phyloP scores from a whole-genome alignment of 768 basidiomycete genomes.

The Russula vinacea region DNA sequence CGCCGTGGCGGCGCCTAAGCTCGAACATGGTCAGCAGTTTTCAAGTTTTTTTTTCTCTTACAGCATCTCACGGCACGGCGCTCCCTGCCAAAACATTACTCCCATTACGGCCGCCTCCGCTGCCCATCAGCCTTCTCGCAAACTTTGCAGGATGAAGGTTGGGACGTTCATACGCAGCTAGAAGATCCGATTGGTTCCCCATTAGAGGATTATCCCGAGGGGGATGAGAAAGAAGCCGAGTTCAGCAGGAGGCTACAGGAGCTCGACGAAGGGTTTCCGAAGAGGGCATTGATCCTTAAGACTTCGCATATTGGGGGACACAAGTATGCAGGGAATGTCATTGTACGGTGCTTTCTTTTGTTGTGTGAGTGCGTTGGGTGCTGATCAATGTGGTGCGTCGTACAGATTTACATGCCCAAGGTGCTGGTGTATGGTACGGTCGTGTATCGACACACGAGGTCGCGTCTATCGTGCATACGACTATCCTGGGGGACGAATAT shows the following conservation, averaged over 20 bases:
- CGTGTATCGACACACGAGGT: constrained; percentile 90
- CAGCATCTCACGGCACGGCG: not conserved
- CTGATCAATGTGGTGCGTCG: not conserved
- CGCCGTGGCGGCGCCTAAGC: constrained; percentile 77
- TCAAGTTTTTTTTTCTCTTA: not conserved
- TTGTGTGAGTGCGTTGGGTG: not conserved
- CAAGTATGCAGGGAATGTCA: constrained; percentile 86
- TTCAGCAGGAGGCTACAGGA: constrained; percentile 47
- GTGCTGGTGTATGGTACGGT: constrained; percentile 89
- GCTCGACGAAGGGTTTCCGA: constrained; percentile 52
- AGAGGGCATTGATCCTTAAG: constrained; percentile 77
- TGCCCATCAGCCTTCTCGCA: constrained; percentile 53
- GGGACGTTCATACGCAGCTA: constrained; percentile 72
- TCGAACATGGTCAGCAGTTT: constrained; percentile 59
- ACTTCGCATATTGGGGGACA: constrained; percentile 94
- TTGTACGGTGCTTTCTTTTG: constrained; percentile 46
- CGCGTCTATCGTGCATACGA: constrained; percentile 79
- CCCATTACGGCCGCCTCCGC: not conserved
- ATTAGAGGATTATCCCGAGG: constrained; percentile 57
- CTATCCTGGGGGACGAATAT: constrained; percentile 81
- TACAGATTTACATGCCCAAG: constrained; percentile 84
- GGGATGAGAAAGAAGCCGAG: constrained; percentile 54
- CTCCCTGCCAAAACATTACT: too few relatives aligned
- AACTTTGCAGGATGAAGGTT: constrained; percentile 62
- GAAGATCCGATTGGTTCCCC: constrained; percentile 56